Base-by-base conservation (phyloP, 495 filamentous ascomycete species). In the Trichoderma virens region DNA sequence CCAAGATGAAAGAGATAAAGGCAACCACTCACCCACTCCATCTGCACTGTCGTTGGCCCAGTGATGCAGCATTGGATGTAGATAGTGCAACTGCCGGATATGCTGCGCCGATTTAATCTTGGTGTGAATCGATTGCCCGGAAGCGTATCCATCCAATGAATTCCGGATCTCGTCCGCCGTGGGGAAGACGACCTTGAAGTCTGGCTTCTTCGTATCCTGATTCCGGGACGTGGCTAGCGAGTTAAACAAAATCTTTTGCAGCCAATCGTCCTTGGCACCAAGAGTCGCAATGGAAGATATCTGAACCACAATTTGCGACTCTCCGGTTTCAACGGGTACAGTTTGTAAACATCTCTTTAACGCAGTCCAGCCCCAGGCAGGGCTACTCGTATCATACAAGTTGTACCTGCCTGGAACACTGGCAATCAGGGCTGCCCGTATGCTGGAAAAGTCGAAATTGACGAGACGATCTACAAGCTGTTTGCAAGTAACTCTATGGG, bases 271-370 rank as follows among this genome's bases (percentile, higher is more conserved):
- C 28, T 79, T 87, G 59, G 80, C 79, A 2, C 91, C 91, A 0
- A 97, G 80, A 1, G 90, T 89, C 6, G 91, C 92, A 27, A 97
- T 86, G 14, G 91, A 95, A 1, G 92, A 96, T 27, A 93, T 77
- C 67, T 97, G 92, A 1, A 85, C 73, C 3, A 90, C 85, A 60
- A 96, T 82, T 43, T 88, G 83, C 13, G 88, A 73, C 23, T 73
- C 67, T 34, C 72, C 74, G 14, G 62, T 16, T 27, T 38, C 39
- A 11, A 71, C 64, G 11, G 84, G 80, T 3, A 94, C 77, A 2
- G 70, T 73, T 4, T 73, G 72, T n/a, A 95, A 75, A 4, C 84
- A 75, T 62, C 85, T 79, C 63, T 81, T 81, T 30, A 96, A 67
- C 2, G 82, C 88, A 3, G 83, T 79, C 90, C 89, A 95, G 20